Percentiles rank a stretch among this genome's conserved stretches.
Evolutionary conservation across 805 yeast species (phyloP).

Genomic region (Starmerella stigmatis): DNA sequence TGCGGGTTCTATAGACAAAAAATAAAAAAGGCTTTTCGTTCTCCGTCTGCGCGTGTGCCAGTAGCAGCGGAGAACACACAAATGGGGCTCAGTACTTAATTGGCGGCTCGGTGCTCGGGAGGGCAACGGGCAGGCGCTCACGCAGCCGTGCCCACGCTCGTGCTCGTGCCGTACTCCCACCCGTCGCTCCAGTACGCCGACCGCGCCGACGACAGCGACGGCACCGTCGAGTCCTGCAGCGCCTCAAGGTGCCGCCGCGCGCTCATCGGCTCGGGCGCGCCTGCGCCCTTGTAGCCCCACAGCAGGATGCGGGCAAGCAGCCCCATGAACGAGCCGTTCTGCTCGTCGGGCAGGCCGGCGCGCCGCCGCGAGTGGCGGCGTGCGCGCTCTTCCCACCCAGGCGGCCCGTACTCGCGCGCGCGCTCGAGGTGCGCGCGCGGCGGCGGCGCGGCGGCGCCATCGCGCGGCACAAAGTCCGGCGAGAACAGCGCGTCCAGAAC

Average conservation of each 20-base stretch:
- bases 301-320: constrained; percentile 7
- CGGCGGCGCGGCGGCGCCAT: background rate
- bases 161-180: constrained; percentile 4
- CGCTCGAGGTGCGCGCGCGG: constrained; percentile 9
- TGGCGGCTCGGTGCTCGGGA: too few relatives aligned
- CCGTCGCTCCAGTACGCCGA: constrained; percentile 3
- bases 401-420: constrained; percentile 14
- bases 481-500: constrained; percentile 32
- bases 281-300: constrained; percentile 1
- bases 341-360: background rate
- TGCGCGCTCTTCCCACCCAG: constrained; percentile 21
- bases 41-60: too few relatives aligned
- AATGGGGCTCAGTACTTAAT: too few relatives aligned
- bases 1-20: background rate
- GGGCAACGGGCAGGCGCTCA: background rate
- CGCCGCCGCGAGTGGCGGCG: constrained; percentile 2
- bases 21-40: background rate
- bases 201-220: constrained; percentile 3
- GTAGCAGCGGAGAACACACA: too few relatives aligned
- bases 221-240: background rate
- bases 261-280: background rate
- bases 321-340: constrained; percentile 3
- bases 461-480: constrained; percentile 17
- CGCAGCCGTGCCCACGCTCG: constrained; percentile 1
- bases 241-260: background rate